Evolutionary conservation across 768 basidiomycete species (phyloP), one percentile per base, ranked within the genome.

Genomic region (Megacollybia marginata): DNA sequence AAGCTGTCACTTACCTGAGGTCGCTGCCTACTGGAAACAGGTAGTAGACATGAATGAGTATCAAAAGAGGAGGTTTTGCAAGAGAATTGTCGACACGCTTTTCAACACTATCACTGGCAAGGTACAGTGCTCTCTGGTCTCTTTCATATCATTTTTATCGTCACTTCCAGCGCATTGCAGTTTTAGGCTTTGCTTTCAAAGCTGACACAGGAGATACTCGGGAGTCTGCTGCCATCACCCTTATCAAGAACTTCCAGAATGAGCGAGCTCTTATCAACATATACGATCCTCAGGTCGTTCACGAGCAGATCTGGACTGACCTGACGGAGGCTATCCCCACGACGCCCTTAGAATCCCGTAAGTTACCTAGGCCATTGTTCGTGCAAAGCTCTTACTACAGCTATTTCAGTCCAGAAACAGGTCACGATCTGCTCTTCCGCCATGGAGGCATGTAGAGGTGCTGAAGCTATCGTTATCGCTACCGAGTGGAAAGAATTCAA

Each of bases 141-240:
- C 38, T 3, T 36, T 2, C 23, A 2, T 48, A 18, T 48, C 9
- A 10, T n/a, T 44, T 20, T 3, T 35, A 12, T 35, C 19, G 7
- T 13, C 8, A 4, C 9, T 44, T 48, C 31, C 60, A 79, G 92
- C 83, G 83, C 61, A 94, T 99, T 60, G 91, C 96, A 42, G 89
- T 99, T 43, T 83, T 99, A 40, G 95, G 95, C 10, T 99, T 97
- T 67, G 96, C 95, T 4, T 97, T 97, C 84, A 97, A 97, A 75
- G 95, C 96, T 40, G 94, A 98, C 67, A 99, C 96, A 11, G 96
- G 96, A 52, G 96, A 99, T 65, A 99, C 96, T 35, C 92, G 96
- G 66, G 96, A 98, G 72, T 94, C 92, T 2, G 85, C 96, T 28
- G 82, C 96, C 15, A 97, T 97, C 69, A 87, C 91, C 31, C 82